Evolutionary conservation across 257 asterid genomes (phyloP).

Genomic region (Nicotiana knightiana): DNA sequence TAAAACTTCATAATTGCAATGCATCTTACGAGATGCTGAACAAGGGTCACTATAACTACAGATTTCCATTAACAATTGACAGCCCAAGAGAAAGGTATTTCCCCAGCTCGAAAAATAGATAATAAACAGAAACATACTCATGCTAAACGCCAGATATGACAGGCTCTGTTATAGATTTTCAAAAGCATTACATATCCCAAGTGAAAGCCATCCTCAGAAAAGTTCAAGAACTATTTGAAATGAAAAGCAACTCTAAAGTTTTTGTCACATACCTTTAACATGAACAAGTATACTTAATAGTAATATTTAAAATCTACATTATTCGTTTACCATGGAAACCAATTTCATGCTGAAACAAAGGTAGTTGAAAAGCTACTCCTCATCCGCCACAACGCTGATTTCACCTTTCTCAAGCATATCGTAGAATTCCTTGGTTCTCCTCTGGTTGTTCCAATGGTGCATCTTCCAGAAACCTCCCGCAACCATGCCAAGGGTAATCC

Average conservation of each 20-base stretch:
- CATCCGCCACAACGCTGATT: conserved; percentile 25
- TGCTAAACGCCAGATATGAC: not conserved
- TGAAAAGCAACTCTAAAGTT: too few species aligned
- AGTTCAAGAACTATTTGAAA: too few species aligned
- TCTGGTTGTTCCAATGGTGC: conserved; percentile 62
- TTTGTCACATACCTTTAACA: too few species aligned
- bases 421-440: conserved; percentile 45
- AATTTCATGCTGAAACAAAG: not conserved
- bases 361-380: conserved; percentile 27
- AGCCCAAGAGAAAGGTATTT: not conserved
- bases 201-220: not conserved
- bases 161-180: not conserved
- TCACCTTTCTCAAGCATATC: conserved; percentile 38
- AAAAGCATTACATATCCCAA: not conserved
- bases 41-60: not conserved
- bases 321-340: not conserved
- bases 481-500: conserved; percentile 37
- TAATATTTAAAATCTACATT: too few species aligned
- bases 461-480: conserved; percentile 70
- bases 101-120: not conserved
- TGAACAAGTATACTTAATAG: too few species aligned
- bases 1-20: not conserved
- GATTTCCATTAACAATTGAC: not conserved
- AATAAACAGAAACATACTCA: not conserved
- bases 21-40: too few species aligned